These are phyloP conservation scores for Picea sitchensis DNA, from an alignment of 75 land plant genomes.

Conservation along the genomic window DNA sequence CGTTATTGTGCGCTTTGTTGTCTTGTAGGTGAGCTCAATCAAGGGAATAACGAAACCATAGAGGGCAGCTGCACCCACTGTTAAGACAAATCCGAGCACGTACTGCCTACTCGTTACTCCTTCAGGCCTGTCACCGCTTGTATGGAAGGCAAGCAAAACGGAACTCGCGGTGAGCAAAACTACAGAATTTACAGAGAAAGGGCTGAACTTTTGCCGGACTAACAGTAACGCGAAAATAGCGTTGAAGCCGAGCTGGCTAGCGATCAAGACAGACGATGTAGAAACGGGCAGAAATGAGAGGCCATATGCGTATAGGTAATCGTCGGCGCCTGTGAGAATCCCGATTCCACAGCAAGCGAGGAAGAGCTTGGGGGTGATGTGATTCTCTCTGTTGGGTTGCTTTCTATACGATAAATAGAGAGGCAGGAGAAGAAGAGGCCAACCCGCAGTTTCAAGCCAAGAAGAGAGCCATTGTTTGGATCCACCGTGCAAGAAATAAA, in stretches of 20 bases:
- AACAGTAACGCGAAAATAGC: slow-evolving; percentile 25
- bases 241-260: slow-evolving; percentile 33
- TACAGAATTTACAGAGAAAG: slow-evolving; percentile 20
- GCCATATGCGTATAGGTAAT: slow-evolving; percentile 50
- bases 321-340: slow-evolving; percentile 37
- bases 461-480: slow-evolving; percentile 32
- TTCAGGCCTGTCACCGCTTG: slow-evolving; percentile 15
- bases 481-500: slow-evolving; percentile 55
- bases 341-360: slow-evolving; percentile 28
- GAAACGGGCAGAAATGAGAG: slow-evolving; percentile 19
- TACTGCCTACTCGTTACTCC: slow-evolving; percentile 18
- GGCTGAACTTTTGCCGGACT: slow-evolving; percentile 21
- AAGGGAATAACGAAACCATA: slow-evolving; percentile 18
- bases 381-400: slow-evolving; percentile 15
- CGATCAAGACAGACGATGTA: slow-evolving; percentile 16
- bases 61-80: slow-evolving; percentile 22
- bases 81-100: slow-evolving; percentile 13
- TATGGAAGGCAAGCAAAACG: slow-evolving; percentile 15
- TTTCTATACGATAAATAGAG: slow-evolving; percentile 14
- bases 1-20: background rate
- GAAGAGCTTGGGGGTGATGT: slow-evolving; percentile 20
- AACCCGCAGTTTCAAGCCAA: slow-evolving; percentile 41
- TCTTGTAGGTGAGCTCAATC: slow-evolving; percentile 19
- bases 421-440: slow-evolving; percentile 48
- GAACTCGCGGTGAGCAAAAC: slow-evolving; percentile 24